Percentiles rank a stretch among this genome's conserved stretches.
phyloP scores from a whole-genome alignment of 345 rosid species.

The Eucalyptus coolabah region DNA sequence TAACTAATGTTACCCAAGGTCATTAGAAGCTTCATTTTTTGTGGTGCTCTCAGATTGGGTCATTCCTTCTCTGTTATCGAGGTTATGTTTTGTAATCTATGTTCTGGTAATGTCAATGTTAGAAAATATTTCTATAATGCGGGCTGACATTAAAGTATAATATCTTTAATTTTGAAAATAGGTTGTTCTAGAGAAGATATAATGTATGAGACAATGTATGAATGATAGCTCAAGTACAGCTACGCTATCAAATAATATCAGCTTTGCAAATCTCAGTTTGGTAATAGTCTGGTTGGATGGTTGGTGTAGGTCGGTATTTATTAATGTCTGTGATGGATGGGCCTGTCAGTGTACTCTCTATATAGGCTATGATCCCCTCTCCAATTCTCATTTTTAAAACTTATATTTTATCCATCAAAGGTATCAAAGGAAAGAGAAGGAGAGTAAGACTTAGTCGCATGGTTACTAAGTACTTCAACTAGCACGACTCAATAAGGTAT shows the following conservation, averaged over 20 bases:
- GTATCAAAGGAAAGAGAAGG: background rate
- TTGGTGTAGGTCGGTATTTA: background rate
- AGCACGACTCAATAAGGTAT: background rate
- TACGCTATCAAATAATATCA: background rate
- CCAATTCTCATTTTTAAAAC: background rate
- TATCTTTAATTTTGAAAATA: background rate
- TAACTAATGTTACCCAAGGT: background rate
- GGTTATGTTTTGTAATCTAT: background rate
- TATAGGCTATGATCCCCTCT: background rate
- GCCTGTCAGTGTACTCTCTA: background rate
- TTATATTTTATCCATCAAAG: background rate
- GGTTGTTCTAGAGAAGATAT: background rate
- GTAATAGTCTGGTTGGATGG: background rate
- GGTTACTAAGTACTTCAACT: background rate
- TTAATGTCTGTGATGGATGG: background rate
- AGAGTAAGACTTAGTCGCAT: background rate
- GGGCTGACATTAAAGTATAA: background rate
- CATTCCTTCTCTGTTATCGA: background rate
- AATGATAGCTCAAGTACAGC: background rate
- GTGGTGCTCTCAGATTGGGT: background rate
- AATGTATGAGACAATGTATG: background rate
- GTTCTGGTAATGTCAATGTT: background rate
- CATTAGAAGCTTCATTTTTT: background rate
- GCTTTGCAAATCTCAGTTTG: background rate
- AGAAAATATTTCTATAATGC: background rate